These are phyloP conservation scores for Calonectria pseudoturangicola DNA, from an alignment of 2,329 filamentous ascomycete species.

Conservation along the genomic window DNA sequence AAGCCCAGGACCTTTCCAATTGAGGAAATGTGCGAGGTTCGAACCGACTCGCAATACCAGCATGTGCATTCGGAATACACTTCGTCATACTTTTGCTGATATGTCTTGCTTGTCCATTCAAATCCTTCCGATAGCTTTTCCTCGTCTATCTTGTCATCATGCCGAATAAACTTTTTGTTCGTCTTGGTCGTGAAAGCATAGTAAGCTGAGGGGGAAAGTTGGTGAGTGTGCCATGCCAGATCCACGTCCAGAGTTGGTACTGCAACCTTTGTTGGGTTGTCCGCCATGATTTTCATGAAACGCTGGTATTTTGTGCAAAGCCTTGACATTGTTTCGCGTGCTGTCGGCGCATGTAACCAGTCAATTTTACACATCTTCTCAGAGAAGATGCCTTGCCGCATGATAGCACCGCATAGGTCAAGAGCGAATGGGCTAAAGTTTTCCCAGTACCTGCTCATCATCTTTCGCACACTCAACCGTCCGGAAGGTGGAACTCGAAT, in stretches of 20 bases:
- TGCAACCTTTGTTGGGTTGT: constrained; percentile 66
- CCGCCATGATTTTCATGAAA: constrained; percentile 77
- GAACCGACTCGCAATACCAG: constrained; percentile 84
- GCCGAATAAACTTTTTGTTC: constrained; percentile 80
- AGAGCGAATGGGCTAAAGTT: constrained; percentile 79
- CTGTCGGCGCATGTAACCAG: constrained; percentile 84
- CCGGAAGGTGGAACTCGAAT: constrained; percentile 47
- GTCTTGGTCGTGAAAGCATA: constrained; percentile 71
- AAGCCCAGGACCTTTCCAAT: constrained; percentile 67
- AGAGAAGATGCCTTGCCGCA: constrained; percentile 79
- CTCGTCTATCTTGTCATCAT: constrained; percentile 89
- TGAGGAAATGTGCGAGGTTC: constrained; percentile 67
- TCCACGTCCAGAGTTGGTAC: constrained; percentile 86
- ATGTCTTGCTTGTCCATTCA: constrained; percentile 82
- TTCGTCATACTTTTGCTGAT: constrained; percentile 78
- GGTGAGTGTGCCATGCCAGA: constrained; percentile 88
- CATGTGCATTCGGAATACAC: constrained; percentile 87
- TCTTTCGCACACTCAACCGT: constrained; percentile 73
- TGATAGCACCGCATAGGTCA: constrained; percentile 78
- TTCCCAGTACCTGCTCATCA: constrained; percentile 83
- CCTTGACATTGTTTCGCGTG: constrained; percentile 77
- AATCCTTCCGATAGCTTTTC: constrained; percentile 78
- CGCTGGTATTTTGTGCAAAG: constrained; percentile 79
- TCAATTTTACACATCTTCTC: constrained; percentile 86
- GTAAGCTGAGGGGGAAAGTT: constrained; percentile 80